phyloP scores from a whole-genome alignment of 2,329 filamentous ascomycete species.

The Scedosporium apiospermum region DNA sequence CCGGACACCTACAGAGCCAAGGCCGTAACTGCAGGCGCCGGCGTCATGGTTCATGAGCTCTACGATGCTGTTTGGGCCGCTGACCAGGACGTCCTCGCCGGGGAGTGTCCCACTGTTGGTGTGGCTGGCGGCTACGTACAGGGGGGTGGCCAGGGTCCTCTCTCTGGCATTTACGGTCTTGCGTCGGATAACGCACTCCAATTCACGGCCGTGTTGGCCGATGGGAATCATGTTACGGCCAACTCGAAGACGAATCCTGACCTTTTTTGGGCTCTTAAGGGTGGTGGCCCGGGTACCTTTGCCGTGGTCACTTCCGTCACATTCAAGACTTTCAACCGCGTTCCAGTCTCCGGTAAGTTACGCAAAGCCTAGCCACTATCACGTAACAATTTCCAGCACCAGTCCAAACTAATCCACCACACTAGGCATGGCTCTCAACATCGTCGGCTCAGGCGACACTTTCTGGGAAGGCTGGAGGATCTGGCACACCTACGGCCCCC shows the following conservation, averaged over 20 bases:
- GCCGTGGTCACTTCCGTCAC: constrained; percentile 48
- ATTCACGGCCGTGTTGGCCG: constrained; percentile 43
- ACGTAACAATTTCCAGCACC: neutral
- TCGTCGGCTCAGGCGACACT: constrained; percentile 20
- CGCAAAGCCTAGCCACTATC: no score
- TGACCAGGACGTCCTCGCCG: constrained; percentile 40
- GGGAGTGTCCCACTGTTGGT: constrained; percentile 46
- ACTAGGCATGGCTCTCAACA: constrained; percentile 11
- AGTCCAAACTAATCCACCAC: neutral
- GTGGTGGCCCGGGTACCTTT: constrained; percentile 51
- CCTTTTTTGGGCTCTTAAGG: constrained; percentile 54
- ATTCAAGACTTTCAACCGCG: constrained; percentile 36
- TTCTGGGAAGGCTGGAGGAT: constrained; percentile 39
- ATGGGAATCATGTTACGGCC: constrained; percentile 36
- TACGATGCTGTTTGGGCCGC: constrained; percentile 37
- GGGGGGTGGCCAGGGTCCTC: constrained; percentile 48
- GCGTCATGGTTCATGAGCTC: constrained; percentile 41
- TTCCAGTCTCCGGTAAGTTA: constrained; percentile 24
- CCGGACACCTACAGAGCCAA: constrained; percentile 25
- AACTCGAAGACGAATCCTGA: constrained; percentile 38
- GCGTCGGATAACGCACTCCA: constrained; percentile 47
- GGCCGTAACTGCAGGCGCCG: constrained; percentile 46
- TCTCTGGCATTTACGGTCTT: constrained; percentile 45
- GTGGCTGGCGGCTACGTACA: constrained; percentile 50
- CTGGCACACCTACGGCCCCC: constrained; percentile 33